Evolutionary conservation across 2,329 filamentous ascomycete species (phyloP), one percentile per base, ranked within the genome.

Genomic region (Apiospora phragmitis): DNA sequence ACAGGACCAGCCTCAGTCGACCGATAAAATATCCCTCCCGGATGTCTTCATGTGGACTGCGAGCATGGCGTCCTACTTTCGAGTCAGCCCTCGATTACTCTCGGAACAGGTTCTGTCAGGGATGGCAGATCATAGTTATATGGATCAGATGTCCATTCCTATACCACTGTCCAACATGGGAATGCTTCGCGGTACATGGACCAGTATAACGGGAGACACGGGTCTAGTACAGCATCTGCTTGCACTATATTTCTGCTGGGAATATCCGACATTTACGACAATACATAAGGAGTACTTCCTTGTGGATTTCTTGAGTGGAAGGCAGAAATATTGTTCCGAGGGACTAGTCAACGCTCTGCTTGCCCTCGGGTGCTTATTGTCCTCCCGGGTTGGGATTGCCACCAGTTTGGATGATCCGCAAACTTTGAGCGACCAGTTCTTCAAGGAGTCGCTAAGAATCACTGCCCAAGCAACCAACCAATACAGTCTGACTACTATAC

Each of bases 251-350:
- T 93, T 93, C 74, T 92, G 90, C 82, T 94, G 92, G 88, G 89
- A 92, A 74, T 93, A 94, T 77, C 91, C 92, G 4, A 93, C 91
- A 16, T 93, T 93, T 80, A 89, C 91, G 2, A 89, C 92, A 2
- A 85, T 94, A 62, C 92, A 90, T 76, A 91, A 92, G 76, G 90
- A 93, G 75, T 88, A 91, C 76, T 94, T 93, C 75, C 82, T 92
- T 71, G 85, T 85, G 67, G 91, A 93, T 78, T 93, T 92, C 76
- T 81, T 84, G 45, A 83, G 85, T 12, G 90, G 90, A 1, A 83
- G 87, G n/a, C 83, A 85, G 62, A 87, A 91, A 43, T 93, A 90
- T 79, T 94, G 91, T 81, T 93, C 90, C 1, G 80, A 90, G 0
- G 86, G 92, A n/a, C 81, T 92, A 2, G 87, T 92, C 67, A 92